Evolutionary conservation across 2,329 filamentous ascomycete species (phyloP).

Genomic region (Penicillium expansum): DNA sequence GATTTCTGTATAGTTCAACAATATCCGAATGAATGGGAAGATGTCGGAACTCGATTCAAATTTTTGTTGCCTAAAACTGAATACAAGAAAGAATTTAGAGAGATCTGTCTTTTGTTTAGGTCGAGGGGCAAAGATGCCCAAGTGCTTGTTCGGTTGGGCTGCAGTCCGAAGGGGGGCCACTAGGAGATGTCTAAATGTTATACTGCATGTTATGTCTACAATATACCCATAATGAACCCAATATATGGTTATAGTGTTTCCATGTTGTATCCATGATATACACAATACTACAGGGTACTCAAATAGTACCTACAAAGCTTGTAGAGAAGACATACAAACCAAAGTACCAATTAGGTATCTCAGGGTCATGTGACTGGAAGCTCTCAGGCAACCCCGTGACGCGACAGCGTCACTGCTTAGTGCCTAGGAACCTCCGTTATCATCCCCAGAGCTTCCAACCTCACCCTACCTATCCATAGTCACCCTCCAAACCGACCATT

Average conservation of each 20-base stretch:
- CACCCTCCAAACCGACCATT: neutral
- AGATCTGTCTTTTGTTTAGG: neutral
- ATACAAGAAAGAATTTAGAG: neutral
- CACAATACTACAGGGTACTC: neutral
- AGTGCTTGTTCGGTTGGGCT: slow-evolving; percentile 19
- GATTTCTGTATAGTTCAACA: neutral
- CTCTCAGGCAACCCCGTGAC: slow-evolving; percentile 35
- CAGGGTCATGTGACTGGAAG: slow-evolving; percentile 20
- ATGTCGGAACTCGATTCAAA: neutral
- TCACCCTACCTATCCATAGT: slow-evolving; percentile 7
- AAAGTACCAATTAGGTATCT: neutral
- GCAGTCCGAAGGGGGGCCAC: slow-evolving; percentile 5
- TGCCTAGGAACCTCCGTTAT: slow-evolving; percentile 9
- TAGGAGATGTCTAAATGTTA: neutral
- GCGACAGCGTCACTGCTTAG: slow-evolving; percentile 24
- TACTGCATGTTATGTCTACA: neutral
- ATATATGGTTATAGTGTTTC: neutral
- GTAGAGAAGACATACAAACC: neutral
- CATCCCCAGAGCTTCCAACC: slow-evolving; percentile 25
- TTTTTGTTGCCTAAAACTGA: neutral
- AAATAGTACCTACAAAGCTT: neutral
- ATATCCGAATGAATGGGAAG: neutral
- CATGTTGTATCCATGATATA: neutral
- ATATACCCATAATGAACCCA: neutral
- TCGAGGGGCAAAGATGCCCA: slow-evolving; percentile 14